phyloP scores from a whole-genome alignment of 371 early-diverging fungal genomes.

The Mortierella sp. region DNA sequence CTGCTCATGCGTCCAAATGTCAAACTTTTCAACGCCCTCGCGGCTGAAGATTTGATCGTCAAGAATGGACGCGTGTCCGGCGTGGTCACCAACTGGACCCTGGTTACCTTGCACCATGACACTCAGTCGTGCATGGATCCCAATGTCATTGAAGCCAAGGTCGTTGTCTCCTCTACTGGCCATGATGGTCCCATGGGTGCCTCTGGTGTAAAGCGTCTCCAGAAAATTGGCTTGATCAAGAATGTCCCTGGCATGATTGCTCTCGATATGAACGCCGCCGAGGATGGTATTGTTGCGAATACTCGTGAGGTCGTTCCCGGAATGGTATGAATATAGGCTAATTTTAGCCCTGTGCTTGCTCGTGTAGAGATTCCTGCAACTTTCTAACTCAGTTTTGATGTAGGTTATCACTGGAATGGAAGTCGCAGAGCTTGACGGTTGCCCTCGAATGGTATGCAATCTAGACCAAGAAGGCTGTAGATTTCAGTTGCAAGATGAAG shows the following conservation, averaged over 20 bases:
- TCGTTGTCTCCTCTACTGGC: slow-evolving; percentile 79
- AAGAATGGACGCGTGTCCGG: slow-evolving; percentile 71
- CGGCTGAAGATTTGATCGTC: slow-evolving; percentile 81
- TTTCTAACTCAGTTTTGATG: slow-evolving; percentile 33
- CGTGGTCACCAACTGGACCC: slow-evolving; percentile 80
- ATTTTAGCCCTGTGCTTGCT: not conserved
- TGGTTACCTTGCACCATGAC: slow-evolving; percentile 74
- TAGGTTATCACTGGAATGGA: slow-evolving; percentile 79
- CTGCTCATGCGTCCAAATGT: slow-evolving; percentile 75
- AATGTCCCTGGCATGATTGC: slow-evolving; percentile 76
- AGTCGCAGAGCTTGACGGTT: slow-evolving; percentile 72
- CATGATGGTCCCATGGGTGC: slow-evolving; percentile 86
- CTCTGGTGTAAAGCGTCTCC: slow-evolving; percentile 77
- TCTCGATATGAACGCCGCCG: slow-evolving; percentile 81
- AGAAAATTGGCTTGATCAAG: slow-evolving; percentile 70
- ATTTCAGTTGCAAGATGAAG: not conserved
- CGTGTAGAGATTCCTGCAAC: not conserved
- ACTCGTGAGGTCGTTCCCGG: slow-evolving; percentile 83
- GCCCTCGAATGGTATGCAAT: slow-evolving; percentile 66
- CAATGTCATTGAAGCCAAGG: slow-evolving; percentile 76
- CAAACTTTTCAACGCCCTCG: slow-evolving; percentile 84
- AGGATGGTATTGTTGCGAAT: slow-evolving; percentile 76
- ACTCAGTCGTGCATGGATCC: slow-evolving; percentile 88
- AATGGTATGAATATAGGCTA: slow-evolving; percentile 57
- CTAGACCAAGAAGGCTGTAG: not conserved